Evolutionary conservation across 371 early-diverging fungal genomes (phyloP), one percentile per base, ranked within the genome.

Genomic region (Zychaea mexicana): DNA sequence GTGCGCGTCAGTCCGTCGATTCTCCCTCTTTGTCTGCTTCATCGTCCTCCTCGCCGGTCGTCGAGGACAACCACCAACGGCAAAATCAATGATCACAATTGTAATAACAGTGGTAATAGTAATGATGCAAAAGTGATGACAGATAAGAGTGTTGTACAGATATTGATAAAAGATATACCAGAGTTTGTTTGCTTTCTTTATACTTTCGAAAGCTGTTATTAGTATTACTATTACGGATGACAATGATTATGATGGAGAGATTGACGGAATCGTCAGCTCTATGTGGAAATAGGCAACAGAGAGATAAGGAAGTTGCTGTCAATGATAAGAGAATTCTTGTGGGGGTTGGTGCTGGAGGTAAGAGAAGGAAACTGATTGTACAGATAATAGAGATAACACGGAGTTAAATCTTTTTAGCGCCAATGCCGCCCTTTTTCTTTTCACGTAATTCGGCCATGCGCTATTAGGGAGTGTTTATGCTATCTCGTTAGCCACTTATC

Each of bases 401-500:
- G 6, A 24, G 19, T 53, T 62, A 62, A 52, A 62, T 62, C 42
- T 62, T 62, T 45, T 73, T 81, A 10, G 81, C 83, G 10, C 84
- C 85, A 22, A 85, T 79, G 21, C 68, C 70, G 27, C 61, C 52
- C 62, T 73, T 69, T 60, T 80, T 77, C 67, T 75, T 75, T 61
- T 85, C 83, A 33, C 83, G 79, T 21, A 78, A 78, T 52, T 83
- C 84, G 1, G 78, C 83, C 81, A 85, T 77, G 9, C 82, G 68
- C 78, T 77, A 38, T 38, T 31, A n/a, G n/a, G n/a, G n/a, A n/a
- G n/a, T n/a, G n/a, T n/a, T n/a, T n/a, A n/a, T n/a, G n/a, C n/a
- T n/a, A n/a, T n/a, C n/a, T n/a, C n/a, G n/a, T n/a, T 42, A 60
- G 24, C 30, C 8, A 12, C 12, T 21, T 49, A 31, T 22, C 10